A percentile compares a stretch with the other conserved stretches of the same genome.
These are phyloP conservation scores for Suhomyces sp. DNA, from an alignment of 805 yeast species.

Conservation along the genomic window DNA sequence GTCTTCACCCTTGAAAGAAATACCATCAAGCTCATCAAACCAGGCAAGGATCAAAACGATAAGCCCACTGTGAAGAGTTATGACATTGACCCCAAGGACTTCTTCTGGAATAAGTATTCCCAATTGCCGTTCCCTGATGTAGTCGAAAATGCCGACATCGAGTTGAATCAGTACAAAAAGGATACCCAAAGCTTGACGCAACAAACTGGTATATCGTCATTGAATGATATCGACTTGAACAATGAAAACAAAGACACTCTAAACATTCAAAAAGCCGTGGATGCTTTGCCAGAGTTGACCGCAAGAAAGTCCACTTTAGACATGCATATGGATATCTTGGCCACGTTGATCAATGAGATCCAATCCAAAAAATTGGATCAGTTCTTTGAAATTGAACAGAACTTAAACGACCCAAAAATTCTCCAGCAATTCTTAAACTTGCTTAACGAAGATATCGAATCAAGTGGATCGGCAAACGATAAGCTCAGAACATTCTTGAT, in stretches of 20 bases:
- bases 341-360: conserved; percentile 75
- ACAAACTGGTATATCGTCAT: conserved; percentile 66
- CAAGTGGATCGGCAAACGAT: conserved; percentile 64
- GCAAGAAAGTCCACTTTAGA: conserved; percentile 85
- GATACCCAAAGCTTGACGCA: conserved; percentile 86
- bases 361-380: conserved; percentile 87
- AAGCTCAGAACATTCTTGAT: conserved; percentile 87
- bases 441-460: conserved; percentile 47
- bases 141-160: conserved; percentile 93
- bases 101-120: conserved; percentile 84
- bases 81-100: conserved; percentile 91
- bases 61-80: conserved; percentile 51
- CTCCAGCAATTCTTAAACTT: conserved; percentile 60
- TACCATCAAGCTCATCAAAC: conserved; percentile 61
- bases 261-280: conserved; percentile 81
- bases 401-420: conserved; percentile 57
- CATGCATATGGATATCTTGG: conserved; percentile 94
- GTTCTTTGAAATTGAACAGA: conserved; percentile 92
- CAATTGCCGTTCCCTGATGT: conserved; percentile 96
- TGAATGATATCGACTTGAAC: conserved; percentile 69
- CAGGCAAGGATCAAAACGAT: conserved; percentile 20
- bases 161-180: conserved; percentile 72
- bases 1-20: conserved; percentile 80
- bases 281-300: conserved; percentile 87
- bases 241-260: conserved; percentile 51